Percentiles rank a stretch among this genome's conserved stretches.
These are phyloP conservation scores for Scutellospora calospora DNA, from an alignment of 371 early-diverging fungal species.

Conservation along the genomic window DNA sequence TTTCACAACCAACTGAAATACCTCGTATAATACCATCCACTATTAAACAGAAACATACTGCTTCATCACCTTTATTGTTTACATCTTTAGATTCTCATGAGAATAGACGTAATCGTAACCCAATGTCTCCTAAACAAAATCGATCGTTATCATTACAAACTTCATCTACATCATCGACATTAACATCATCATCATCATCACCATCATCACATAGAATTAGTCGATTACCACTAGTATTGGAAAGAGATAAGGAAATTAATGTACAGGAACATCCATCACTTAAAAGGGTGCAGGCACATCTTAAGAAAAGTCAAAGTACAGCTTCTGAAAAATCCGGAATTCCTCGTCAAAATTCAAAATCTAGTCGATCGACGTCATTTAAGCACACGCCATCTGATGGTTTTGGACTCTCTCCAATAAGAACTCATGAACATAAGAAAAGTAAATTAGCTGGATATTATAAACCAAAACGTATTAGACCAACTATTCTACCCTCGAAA, in stretches of 20 bases:
- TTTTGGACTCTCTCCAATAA: not conserved
- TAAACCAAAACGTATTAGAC: conserved; percentile 42
- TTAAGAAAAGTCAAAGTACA: not conserved
- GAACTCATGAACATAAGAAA: not conserved
- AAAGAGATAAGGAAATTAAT: conserved; percentile 6
- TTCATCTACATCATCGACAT: not conserved
- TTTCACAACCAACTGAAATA: not conserved
- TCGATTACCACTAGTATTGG: not conserved
- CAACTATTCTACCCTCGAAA: conserved; percentile 47
- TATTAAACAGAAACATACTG: not conserved
- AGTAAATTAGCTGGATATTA: not conserved
- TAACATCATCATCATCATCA: not conserved
- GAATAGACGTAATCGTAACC: not conserved
- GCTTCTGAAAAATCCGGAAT: not conserved
- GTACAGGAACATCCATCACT: not conserved
- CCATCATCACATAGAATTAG: not conserved
- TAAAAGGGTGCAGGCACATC: not conserved
- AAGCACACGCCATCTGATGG: not conserved
- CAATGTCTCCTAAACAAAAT: not conserved
- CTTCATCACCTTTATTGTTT: not conserved
- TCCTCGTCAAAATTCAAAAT: not conserved
- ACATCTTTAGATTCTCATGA: not conserved
- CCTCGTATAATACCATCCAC: conserved; percentile 14
- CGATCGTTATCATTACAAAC: not conserved
- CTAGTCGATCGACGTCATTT: not conserved